Conservation (phyloP, 345 rosid genomes). For the Gossypium herbaceum region DNA sequence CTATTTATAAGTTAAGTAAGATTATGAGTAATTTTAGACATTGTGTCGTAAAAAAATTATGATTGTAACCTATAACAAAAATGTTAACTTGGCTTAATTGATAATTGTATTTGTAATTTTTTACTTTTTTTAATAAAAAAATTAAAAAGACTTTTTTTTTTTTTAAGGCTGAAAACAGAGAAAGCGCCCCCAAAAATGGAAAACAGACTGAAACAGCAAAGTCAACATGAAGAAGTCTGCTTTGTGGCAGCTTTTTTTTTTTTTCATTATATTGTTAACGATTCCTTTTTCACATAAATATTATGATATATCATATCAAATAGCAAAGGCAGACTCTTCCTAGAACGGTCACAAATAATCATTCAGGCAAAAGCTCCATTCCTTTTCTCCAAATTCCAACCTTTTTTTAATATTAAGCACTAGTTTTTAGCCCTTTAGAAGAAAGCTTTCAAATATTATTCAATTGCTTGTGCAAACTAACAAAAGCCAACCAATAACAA, state of each 20-base stretch:
- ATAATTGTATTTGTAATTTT: too few species aligned
- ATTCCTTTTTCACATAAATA: not conserved
- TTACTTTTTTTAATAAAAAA: too few species aligned
- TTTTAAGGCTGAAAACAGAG: not conserved
- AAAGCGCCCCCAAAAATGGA: constrained; percentile 2
- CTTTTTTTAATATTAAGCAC: not conserved
- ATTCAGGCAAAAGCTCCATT: constrained; percentile 1
- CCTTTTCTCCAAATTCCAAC: constrained; percentile 6
- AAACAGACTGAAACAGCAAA: constrained; percentile 18
- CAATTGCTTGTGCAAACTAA: constrained; percentile 29
- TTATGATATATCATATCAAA: not conserved
- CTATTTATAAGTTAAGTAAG: fast-evolving
- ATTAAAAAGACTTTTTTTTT: not conserved
- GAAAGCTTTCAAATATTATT: constrained; percentile 20
- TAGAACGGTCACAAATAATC: constrained; percentile 20
- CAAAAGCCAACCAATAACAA: not conserved
- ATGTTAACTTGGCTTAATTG: too few species aligned
- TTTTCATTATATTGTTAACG: not conserved
- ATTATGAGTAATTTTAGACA: fast-evolving
- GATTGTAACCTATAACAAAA: fast-evolving
- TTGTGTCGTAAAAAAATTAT: fast-evolving
- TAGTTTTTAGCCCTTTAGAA: not conserved
- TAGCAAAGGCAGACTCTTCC: not conserved
- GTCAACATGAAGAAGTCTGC: constrained; percentile 36
- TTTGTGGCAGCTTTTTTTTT: constrained; percentile 25